These are phyloP conservation scores for Suhomyces vadensis DNA, from an alignment of 805 yeast species.

Conservation along the genomic window DNA sequence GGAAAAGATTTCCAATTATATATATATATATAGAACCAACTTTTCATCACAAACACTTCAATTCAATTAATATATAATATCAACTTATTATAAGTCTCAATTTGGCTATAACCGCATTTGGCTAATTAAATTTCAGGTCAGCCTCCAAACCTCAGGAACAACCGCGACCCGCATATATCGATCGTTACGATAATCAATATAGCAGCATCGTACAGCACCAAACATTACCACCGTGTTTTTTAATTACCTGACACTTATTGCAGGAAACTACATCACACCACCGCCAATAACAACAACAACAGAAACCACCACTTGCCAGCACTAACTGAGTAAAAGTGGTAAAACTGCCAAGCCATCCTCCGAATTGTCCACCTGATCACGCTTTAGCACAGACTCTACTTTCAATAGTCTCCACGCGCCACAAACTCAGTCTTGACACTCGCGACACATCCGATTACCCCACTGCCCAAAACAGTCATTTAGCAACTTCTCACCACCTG, in stretches of 20 bases:
- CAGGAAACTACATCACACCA: neutral
- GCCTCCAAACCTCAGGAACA: neutral
- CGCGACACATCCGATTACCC: conserved; percentile 1
- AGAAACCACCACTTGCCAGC: too few relatives aligned
- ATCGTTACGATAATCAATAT: neutral
- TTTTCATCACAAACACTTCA: too few relatives aligned
- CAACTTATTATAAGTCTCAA: too few relatives aligned
- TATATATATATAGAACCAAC: neutral
- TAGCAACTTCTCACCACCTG: neutral
- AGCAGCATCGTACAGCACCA: neutral
- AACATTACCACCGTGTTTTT: too few relatives aligned
- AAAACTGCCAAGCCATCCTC: neutral
- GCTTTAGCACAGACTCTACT: too few relatives aligned
- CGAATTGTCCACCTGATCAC: too few relatives aligned
- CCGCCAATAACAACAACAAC: too few relatives aligned
- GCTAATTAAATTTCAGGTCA: neutral
- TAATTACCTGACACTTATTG: neutral
- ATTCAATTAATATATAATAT: too few relatives aligned
- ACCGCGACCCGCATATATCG: neutral
- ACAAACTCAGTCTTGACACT: neutral
- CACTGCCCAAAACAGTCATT: conserved; percentile 1
- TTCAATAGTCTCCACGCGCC: neutral
- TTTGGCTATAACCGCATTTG: neutral
- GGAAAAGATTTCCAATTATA: neutral
- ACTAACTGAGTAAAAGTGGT: too few relatives aligned